Evolutionary conservation across 2,329 filamentous ascomycete species (phyloP), one percentile per base, ranked within the genome.

Genomic region (Colletotrichum sp.): DNA sequence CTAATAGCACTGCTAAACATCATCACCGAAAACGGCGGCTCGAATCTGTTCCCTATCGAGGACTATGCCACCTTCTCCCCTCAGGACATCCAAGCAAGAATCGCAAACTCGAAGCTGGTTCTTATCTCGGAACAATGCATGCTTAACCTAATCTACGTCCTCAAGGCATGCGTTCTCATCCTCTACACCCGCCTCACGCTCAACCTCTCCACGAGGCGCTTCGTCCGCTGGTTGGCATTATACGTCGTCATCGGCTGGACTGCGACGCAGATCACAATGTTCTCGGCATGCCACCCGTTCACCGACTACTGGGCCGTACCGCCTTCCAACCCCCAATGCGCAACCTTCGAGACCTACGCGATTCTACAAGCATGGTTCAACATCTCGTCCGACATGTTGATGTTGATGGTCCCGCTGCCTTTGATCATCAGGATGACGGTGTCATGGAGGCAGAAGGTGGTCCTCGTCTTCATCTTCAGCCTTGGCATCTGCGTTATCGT

Each of bases 281-380:
- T 90, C 78, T 81, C 85, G 9, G 82, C 84, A 19, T 90, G 88
- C 76, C 82, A 82, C 15, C 89, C 88, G 1, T 87, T 89, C 76
- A 68, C 73, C 11, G 85, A 83, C 8, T 89, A 89, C 77, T 90
- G 88, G 88, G 85, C 84, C 12, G 82, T 90, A 57, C 88, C 88
- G 7, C 83, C 87, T 2, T 82, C 86, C 5, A 80, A 87, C 69
- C 69, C 83, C 8, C 87, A 90, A 80, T 90, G 88, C 79, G 85
- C 86, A 3, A 88, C 87, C 1, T 85, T 87, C 25, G 79, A 86
- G 76, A 81, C 85, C 77, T 90, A 88, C 78, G 85, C 86, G 34
- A 87, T 89, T 49, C 83, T 88, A 8, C 86, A 90, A 78, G 88
- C 84, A 6, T 80, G 80, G 36, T 88, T 90, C 81, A 90, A 90